Percentiles rank a stretch among this genome's conserved stretches.
Evolutionary conservation across 208 protist genomes (phyloP).

Genomic region (Trypanosoma rangeli): DNA sequence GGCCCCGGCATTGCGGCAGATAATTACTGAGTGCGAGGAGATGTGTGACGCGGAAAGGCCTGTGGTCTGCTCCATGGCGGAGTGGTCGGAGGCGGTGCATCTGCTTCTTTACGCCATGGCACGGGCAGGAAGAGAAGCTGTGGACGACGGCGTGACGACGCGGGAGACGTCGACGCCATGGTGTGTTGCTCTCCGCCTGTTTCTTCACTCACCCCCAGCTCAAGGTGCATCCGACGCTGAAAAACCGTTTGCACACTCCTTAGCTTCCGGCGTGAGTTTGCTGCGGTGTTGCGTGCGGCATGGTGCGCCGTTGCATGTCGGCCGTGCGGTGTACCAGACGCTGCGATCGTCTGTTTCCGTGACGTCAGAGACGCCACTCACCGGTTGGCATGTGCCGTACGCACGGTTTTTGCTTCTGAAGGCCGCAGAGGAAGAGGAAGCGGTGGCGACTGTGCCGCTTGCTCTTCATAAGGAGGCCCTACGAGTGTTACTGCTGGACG

Average conservation of each 20-base stretch:
- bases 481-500: slow-evolving; percentile 27
- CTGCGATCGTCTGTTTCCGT: not conserved
- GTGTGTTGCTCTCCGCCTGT: slow-evolving; percentile 14
- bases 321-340: slow-evolving; percentile 21
- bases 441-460: not conserved
- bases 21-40: slow-evolving; percentile 15
- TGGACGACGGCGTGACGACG: not conserved
- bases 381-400: slow-evolving; percentile 17
- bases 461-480: slow-evolving; percentile 23
- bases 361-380: not conserved
- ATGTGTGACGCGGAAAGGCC: slow-evolving; percentile 7
- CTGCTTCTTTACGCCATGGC: slow-evolving; percentile 17
- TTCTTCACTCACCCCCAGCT: slow-evolving; percentile 4
- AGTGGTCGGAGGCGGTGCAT: slow-evolving; percentile 17
- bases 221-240: not conserved
- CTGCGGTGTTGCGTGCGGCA: slow-evolving; percentile 22
- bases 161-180: not conserved
- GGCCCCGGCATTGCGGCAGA: not conserved
- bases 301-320: slow-evolving; percentile 21
- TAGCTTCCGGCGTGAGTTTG: slow-evolving; percentile 11
- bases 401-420: slow-evolving; percentile 11
- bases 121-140: not conserved
- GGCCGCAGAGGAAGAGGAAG: not conserved
- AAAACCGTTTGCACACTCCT: not conserved
- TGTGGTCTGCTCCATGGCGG: not conserved